These are phyloP conservation scores for Athelia sp. DNA, from an alignment of 1,284 basidiomycete species.

Conservation along the genomic window DNA sequence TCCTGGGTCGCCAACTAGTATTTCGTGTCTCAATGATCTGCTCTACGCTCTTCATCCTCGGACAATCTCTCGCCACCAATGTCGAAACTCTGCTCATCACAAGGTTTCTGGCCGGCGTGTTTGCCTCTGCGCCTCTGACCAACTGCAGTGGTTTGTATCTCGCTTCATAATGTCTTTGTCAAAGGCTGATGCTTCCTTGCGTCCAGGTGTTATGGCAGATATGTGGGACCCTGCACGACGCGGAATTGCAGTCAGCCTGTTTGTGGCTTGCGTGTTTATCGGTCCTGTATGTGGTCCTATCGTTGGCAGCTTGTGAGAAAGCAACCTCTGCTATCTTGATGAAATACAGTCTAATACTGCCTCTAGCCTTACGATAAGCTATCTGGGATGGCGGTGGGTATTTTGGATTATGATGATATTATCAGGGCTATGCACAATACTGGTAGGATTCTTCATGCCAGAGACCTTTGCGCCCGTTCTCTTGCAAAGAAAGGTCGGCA, in stretches of 20 bases:
- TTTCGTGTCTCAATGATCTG: constrained; percentile 43
- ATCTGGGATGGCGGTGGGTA: constrained; percentile 45
- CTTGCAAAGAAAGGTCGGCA: constrained; percentile 11
- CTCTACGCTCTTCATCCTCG: constrained; percentile 58
- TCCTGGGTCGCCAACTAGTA: constrained; percentile 56
- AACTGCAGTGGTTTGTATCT: constrained; percentile 46
- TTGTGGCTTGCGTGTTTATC: constrained; percentile 59
- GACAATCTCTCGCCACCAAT: constrained; percentile 60
- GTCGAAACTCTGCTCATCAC: constrained; percentile 60
- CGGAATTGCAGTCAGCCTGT: constrained; percentile 55
- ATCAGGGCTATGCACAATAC: constrained; percentile 22
- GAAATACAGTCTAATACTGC: constrained; percentile 25
- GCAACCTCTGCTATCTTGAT: background rate
- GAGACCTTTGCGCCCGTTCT: constrained; percentile 36
- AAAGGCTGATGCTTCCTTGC: background rate
- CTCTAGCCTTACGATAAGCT: constrained; percentile 35
- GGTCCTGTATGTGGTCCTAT: constrained; percentile 64
- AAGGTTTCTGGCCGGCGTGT: constrained; percentile 66
- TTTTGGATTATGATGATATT: constrained; percentile 43
- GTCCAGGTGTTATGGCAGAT: constrained; percentile 52
- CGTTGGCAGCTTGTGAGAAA: constrained; percentile 45
- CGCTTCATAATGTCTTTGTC: background rate
- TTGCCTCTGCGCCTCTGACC: constrained; percentile 61
- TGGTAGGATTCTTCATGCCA: constrained; percentile 24
- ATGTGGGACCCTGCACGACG: constrained; percentile 57